Conservation (phyloP, 352 stramenopile genomes). For the Phytophthora agathidicida region DNA sequence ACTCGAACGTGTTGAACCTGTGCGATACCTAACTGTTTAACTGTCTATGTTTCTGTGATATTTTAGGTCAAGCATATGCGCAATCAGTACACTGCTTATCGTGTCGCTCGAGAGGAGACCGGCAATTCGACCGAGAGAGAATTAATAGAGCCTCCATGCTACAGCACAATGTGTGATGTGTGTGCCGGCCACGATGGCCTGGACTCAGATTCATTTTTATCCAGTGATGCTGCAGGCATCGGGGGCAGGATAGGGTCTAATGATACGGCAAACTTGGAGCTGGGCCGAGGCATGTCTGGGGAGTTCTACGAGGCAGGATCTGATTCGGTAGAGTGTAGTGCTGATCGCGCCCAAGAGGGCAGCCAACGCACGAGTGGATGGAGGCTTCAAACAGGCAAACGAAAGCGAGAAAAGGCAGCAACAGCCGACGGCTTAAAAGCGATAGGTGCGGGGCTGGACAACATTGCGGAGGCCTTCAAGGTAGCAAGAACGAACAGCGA, state of each 20-base stretch:
- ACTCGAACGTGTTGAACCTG: too few relatives aligned
- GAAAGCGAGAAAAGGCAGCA: neutral
- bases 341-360: neutral
- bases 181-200: neutral
- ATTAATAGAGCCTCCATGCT: neutral
- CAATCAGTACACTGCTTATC: neutral
- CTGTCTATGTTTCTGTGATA: too few relatives aligned
- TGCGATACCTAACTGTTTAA: too few relatives aligned
- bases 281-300: too few relatives aligned
- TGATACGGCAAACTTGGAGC: neutral
- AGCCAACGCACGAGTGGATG: neutral
- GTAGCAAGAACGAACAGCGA: neutral
- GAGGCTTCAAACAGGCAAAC: neutral
- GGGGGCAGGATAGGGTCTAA: neutral
- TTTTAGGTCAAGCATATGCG: slow-evolving; percentile 1
- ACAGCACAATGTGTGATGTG: slow-evolving; percentile 1
- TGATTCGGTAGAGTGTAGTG: neutral
- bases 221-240: neutral
- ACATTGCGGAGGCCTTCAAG: slow-evolving; percentile 8
- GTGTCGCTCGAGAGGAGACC: neutral
- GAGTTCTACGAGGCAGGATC: too few relatives aligned
- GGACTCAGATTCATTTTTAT: neutral
- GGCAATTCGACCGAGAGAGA: neutral
- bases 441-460: slow-evolving; percentile 1
- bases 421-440: neutral